Percentiles rank a stretch among this genome's conserved stretches.
phyloP scores from a whole-genome alignment of 2,329 filamentous ascomycete species.

The Annulohypoxylon truncatum region DNA sequence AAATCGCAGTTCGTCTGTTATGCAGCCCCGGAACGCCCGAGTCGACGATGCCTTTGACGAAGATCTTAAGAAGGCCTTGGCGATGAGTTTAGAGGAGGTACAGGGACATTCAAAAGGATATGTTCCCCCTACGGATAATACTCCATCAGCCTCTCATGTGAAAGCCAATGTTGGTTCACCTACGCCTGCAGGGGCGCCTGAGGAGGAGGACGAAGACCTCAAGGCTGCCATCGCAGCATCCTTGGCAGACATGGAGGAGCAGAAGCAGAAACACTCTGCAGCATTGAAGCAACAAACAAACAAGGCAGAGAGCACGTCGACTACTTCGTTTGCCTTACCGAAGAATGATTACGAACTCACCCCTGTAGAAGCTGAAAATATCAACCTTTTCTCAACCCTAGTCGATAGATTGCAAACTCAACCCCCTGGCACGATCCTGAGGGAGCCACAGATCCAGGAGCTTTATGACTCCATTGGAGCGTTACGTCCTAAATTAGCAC shows the following conservation, averaged over 20 bases:
- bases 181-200: conserved; percentile 61
- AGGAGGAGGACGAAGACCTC: conserved; percentile 92
- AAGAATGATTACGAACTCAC: conserved; percentile 97
- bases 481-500: conserved; percentile 89
- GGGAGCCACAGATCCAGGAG: conserved; percentile 97
- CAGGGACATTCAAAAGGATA: conserved; percentile 81
- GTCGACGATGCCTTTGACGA: conserved; percentile 94
- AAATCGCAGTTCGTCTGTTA: conserved; percentile 72
- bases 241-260: conserved; percentile 95
- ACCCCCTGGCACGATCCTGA: conserved; percentile 92
- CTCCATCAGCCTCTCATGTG: conserved; percentile 46
- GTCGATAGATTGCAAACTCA: conserved; percentile 96
- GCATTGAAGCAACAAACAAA: conserved; percentile 83
- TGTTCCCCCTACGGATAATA: conserved; percentile 66
- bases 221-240: conserved; percentile 97
- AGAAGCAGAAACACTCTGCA: conserved; percentile 90
- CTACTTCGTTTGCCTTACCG: conserved; percentile 70
- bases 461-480: conserved; percentile 97
- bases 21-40: conserved; percentile 91
- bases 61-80: conserved; percentile 89
- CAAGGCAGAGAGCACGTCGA: conserved; percentile 59
- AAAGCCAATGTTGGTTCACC: conserved; percentile 53
- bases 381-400: conserved; percentile 92
- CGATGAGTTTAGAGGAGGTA: conserved; percentile 97
- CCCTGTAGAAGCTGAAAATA: conserved; percentile 94